A percentile compares a stretch with the other conserved stretches of the same genome.
Evolutionary conservation across 139 green algal species (phyloP).

Genomic region (Micromonas pusilla): DNA sequence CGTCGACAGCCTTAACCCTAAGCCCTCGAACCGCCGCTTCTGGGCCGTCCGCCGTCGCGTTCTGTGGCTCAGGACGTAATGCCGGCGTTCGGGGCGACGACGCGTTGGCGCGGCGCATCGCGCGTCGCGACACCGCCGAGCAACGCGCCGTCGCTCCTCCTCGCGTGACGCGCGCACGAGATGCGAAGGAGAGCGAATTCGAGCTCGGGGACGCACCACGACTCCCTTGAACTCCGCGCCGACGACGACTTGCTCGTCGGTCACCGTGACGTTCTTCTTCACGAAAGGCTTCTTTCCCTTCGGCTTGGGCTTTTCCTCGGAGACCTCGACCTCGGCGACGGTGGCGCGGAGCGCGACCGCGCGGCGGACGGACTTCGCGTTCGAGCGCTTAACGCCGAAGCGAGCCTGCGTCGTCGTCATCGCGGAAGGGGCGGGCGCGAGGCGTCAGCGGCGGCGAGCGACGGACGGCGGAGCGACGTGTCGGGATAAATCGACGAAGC

Average conservation of each 20-base stretch:
- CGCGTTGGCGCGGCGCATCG: too few species aligned
- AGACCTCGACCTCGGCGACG: background rate
- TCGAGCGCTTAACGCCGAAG: background rate
- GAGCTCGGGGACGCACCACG: constrained; percentile 3
- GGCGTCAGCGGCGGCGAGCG: too few species aligned
- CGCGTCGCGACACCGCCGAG: too few species aligned
- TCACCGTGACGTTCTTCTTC: constrained; percentile 20
- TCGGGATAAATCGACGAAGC: too few species aligned
- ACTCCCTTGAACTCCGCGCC: constrained; percentile 12
- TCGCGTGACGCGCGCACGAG: background rate
- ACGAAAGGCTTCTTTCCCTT: background rate
- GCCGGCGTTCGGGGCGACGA: too few species aligned
- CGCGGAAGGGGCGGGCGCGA: background rate
- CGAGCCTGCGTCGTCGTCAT: background rate
- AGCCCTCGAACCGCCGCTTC: too few species aligned
- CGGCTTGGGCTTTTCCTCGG: background rate
- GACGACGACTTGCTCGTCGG: constrained; percentile 10
- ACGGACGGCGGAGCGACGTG: too few species aligned
- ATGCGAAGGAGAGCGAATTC: background rate
- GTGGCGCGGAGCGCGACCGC: background rate
- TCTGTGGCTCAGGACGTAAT: too few species aligned
- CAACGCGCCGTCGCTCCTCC: background rate
- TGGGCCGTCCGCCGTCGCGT: too few species aligned
- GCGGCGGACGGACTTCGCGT: background rate
- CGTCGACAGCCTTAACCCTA: too few species aligned